phyloP scores from a whole-genome alignment of 2,329 filamentous ascomycete genomes.

The Penicillium decumbens region DNA sequence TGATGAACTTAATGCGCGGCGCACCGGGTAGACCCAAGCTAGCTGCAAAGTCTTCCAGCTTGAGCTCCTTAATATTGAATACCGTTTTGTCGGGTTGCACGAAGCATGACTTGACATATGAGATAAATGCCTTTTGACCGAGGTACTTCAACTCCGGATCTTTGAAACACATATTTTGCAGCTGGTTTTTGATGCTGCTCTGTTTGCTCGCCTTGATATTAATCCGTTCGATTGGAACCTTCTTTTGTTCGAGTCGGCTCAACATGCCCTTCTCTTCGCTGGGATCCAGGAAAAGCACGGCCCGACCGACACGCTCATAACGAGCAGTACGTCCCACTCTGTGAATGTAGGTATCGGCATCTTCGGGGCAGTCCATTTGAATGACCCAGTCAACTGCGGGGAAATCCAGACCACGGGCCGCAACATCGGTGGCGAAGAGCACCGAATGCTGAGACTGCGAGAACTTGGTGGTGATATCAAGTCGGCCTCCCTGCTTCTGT shows the following conservation, averaged over 20 bases:
- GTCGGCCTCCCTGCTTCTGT: conserved; percentile 82
- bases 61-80: conserved; percentile 77
- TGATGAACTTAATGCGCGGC: conserved; percentile 88
- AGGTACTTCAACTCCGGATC: conserved; percentile 91
- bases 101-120: conserved; percentile 78
- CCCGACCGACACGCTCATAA: conserved; percentile 80
- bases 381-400: conserved; percentile 97
- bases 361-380: conserved; percentile 95
- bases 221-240: conserved; percentile 80
- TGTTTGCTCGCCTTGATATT: conserved; percentile 88
- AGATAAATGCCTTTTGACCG: conserved; percentile 92
- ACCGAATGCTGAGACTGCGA: conserved; percentile 75
- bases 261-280: conserved; percentile 92
- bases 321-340: conserved; percentile 91
- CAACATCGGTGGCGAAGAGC: conserved; percentile 91
- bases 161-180: conserved; percentile 95
- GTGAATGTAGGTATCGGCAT: conserved; percentile 96
- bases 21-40: conserved; percentile 86
- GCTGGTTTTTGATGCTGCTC: conserved; percentile 72
- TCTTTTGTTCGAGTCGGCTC: conserved; percentile 76
- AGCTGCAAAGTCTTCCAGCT: conserved; percentile 77
- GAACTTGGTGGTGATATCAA: conserved; percentile 84
- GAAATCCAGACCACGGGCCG: conserved; percentile 90
- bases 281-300: conserved; percentile 86
- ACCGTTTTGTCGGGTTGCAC: conserved; percentile 88